Percentiles rank a stretch among this genome's conserved stretches.
These are phyloP conservation scores for Vanderwaltozyma yarrowii DNA, from an alignment of 805 yeast species.

Conservation along the genomic window DNA sequence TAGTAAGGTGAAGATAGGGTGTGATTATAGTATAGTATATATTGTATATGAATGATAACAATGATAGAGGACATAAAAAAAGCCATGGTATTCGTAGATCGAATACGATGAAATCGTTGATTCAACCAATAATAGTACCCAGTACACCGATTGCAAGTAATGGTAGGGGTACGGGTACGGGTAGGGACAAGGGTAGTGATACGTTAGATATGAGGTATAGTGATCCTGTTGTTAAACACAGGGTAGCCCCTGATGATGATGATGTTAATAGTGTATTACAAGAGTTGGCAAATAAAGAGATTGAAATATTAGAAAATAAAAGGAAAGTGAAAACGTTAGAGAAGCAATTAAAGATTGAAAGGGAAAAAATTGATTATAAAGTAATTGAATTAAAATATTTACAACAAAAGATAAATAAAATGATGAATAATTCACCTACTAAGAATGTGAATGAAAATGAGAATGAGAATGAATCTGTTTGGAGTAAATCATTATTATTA, in stretches of 20 bases:
- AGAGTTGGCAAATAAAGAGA: slow-evolving; percentile 56
- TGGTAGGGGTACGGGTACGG: neutral
- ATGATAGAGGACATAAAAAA: too few species aligned
- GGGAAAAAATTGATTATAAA: slow-evolving; percentile 38
- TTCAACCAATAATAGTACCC: slow-evolving; percentile 19
- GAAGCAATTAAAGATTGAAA: slow-evolving; percentile 36
- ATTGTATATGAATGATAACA: too few species aligned
- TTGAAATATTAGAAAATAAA: slow-evolving; percentile 54
- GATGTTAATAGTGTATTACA: slow-evolving; percentile 48
- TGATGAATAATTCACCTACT: slow-evolving; percentile 5
- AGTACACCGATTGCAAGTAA: slow-evolving; percentile 1
- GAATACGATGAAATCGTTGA: slow-evolving; percentile 14
- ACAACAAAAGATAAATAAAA: slow-evolving; percentile 27
- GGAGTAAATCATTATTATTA: slow-evolving; percentile 47
- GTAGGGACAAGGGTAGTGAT: neutral
- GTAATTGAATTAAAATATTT: slow-evolving; percentile 26
- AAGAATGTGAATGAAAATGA: too few species aligned
- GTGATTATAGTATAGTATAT: too few species aligned
- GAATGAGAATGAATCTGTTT: slow-evolving; percentile 19
- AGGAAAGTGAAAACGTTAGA: slow-evolving; percentile 42
- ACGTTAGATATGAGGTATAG: too few species aligned
- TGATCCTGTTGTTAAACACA: neutral
- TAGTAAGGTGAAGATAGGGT: neutral
- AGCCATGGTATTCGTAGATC: too few species aligned
- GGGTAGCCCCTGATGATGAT: slow-evolving; percentile 1